A percentile compares a stretch with the other conserved stretches of the same genome.
Conservation (phyloP, 352 stramenopile genomes). For the Thalassiosira delicatula region DNA sequence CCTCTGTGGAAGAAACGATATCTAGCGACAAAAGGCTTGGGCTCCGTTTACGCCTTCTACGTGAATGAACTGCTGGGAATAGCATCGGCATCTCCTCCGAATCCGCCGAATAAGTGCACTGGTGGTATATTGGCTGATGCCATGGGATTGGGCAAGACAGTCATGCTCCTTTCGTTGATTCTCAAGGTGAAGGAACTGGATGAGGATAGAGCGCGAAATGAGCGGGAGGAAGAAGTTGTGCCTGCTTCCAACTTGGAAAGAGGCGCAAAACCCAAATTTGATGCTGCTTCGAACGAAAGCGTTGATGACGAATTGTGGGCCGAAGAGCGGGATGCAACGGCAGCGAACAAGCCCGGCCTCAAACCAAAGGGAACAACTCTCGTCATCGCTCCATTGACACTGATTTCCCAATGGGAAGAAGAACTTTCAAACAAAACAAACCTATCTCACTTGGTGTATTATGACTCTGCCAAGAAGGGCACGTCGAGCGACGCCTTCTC, state of each 20-base stretch:
- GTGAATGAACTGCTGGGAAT: conserved; percentile 69
- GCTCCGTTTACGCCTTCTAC: conserved; percentile 73
- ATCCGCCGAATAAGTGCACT: conserved; percentile 69
- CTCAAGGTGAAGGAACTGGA: conserved; percentile 61
- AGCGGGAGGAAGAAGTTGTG: neutral
- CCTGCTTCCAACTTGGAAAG: neutral
- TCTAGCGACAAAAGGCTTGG: conserved; percentile 62
- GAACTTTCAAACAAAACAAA: conserved; percentile 81
- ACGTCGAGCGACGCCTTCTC: conserved; percentile 54
- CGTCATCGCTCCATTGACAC: conserved; percentile 78
- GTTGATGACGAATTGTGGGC: conserved; percentile 40
- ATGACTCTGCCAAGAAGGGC: conserved; percentile 61
- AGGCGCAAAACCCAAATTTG: neutral
- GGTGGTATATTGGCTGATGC: conserved; percentile 81
- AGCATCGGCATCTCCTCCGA: conserved; percentile 60
- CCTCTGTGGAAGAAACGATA: conserved; percentile 80
- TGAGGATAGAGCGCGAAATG: no score
- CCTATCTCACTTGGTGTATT: conserved; percentile 74
- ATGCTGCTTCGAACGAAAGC: no score
- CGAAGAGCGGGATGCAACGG: conserved; percentile 4
- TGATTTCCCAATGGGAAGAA: conserved; percentile 83
- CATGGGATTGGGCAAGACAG: conserved; percentile 82
- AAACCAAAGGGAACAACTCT: conserved; percentile 63
- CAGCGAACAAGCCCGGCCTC: conserved; percentile 13
- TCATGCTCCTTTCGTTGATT: conserved; percentile 80